Conservation (phyloP, 805 yeast genomes). For the Candida gorgasii region DNA sequence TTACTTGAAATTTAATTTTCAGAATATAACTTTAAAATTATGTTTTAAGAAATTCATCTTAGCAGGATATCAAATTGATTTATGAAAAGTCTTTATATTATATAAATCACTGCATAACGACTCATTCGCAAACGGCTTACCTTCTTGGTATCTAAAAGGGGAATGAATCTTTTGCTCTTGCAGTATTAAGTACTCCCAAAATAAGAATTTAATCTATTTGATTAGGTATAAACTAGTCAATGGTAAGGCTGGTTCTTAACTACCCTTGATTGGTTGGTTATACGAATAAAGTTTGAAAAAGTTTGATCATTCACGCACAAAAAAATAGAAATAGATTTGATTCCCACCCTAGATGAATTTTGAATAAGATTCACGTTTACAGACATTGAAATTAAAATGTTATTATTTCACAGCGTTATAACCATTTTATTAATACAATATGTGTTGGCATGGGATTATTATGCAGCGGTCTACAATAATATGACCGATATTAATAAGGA, state of each 20-base stretch:
- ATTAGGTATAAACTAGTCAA: neutral
- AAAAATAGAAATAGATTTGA: neutral
- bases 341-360: neutral
- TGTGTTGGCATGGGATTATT: slow-evolving; percentile 5
- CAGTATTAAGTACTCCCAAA: no score
- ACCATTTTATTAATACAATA: neutral
- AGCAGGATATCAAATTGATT: neutral
- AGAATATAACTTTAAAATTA: neutral
- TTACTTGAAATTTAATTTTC: neutral
- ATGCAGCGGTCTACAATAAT: slow-evolving; percentile 5
- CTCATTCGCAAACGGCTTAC: neutral
- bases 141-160: neutral
- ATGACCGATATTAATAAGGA: slow-evolving; percentile 2
- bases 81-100: neutral
- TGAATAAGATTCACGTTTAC: neutral
- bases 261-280: neutral
- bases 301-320: neutral
- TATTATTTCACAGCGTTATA: neutral
- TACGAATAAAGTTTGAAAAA: neutral
- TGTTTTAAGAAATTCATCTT: neutral
- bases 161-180: neutral
- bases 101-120: neutral
- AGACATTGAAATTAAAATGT: neutral
- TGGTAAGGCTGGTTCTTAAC: neutral
- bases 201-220: no score